phyloP scores from a whole-genome alignment of 1,284 basidiomycete genomes.

The Cryptococcus hybrid region DNA sequence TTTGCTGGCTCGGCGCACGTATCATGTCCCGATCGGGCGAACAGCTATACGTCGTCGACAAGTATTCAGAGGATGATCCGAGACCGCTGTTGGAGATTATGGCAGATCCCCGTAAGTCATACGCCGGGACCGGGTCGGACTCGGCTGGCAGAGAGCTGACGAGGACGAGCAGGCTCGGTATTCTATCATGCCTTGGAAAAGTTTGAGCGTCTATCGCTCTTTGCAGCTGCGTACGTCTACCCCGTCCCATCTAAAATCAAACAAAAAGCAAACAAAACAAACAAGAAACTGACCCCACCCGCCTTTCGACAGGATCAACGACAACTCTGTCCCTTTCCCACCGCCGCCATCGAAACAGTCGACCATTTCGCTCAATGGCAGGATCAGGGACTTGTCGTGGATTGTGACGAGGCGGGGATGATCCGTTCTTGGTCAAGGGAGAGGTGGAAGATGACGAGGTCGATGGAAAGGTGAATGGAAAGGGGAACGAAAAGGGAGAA shows the following conservation, averaged over 20 bases:
- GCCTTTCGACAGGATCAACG: slow-evolving; percentile 56
- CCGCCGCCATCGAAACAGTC: slow-evolving; percentile 65
- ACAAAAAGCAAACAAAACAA: too few relatives aligned
- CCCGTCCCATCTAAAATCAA: background rate
- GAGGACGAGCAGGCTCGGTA: slow-evolving; percentile 57
- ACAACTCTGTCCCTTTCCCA: slow-evolving; percentile 76
- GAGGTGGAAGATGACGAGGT: background rate
- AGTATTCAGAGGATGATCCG: slow-evolving; percentile 63
- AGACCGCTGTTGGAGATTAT: slow-evolving; percentile 75
- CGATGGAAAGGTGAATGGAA: background rate
- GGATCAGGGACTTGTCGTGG: slow-evolving; percentile 64
- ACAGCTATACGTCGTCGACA: slow-evolving; percentile 73
- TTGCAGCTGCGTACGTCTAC: slow-evolving; percentile 71
- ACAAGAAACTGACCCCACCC: too few relatives aligned
- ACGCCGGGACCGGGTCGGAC: too few relatives aligned
- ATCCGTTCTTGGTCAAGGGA: slow-evolving; percentile 21
- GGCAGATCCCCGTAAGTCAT: slow-evolving; percentile 70
- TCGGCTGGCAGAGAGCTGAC: slow-evolving; percentile 2
- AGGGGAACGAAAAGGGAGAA: background rate
- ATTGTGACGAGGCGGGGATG: slow-evolving; percentile 38
- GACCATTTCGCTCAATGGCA: slow-evolving; percentile 66
- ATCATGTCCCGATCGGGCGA: slow-evolving; percentile 80
- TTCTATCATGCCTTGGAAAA: slow-evolving; percentile 72
- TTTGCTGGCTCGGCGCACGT: slow-evolving; percentile 64
- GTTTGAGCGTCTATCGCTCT: slow-evolving; percentile 66